Base-by-base conservation (phyloP, 441 rosid genomes). In the Populus tomentosa region DNA sequence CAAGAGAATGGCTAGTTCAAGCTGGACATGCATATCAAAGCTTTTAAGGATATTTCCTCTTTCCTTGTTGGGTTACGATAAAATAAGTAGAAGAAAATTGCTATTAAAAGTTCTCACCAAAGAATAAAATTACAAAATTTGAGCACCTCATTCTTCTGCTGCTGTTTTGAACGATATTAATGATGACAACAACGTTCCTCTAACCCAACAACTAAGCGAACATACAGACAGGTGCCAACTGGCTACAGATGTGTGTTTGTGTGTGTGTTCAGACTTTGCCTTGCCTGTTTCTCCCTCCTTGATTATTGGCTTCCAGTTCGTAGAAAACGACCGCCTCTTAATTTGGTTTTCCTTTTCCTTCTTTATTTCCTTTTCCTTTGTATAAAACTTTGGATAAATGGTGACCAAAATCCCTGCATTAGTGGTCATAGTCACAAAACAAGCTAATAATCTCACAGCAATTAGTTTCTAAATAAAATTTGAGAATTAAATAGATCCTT, bases 201-300 rank as follows among this genome's bases (percentile, higher is more conserved):
- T 36, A 62, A 62, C 72, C 73, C 46, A 62, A 71, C 36, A 72
- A 9, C 14, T n/a, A 61, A 68, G 72, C 56, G 70, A 69, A 32
- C 63, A 76, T 70, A 56, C 65, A 78, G 84, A 69, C 81, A 77
- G 71, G 26, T 75, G 84, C 78, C 86, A 81, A 72, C 85, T 82
- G 80, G 69, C 88, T 72, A 32, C 69, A 8, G 70, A 69, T 69
- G 56, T 3, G 13, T 38, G 42, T 40, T 3, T 40, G 13, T 3
- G 46, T 32, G 1, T 0, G 46, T 11, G 50, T 40, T 40, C 46
- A 40, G 61, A 53, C 73, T 35, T 70, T 40, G 36, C 53, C 28
- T 42, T 6, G 2, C 36, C 24, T 13, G n/a, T 61, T 72, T 50
- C 65, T 35, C 36, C 42, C 67, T 79, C 70, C 71, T 63, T 6